Evolutionary conservation across 2,329 filamentous ascomycete genomes (phyloP).

Genomic region (Xylaria sp.): DNA sequence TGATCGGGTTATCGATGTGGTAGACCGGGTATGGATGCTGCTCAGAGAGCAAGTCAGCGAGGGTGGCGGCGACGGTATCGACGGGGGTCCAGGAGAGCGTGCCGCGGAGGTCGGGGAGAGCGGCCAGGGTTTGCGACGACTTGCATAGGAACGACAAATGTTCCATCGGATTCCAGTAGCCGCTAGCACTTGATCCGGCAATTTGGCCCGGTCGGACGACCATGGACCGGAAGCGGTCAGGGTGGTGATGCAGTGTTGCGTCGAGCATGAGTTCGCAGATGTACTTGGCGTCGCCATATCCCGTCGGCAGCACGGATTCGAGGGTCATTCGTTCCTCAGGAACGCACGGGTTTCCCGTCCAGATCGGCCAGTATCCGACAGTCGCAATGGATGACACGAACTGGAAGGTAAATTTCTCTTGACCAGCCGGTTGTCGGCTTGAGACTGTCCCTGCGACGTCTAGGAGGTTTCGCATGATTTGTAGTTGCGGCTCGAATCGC

Average conservation of each 20-base stretch:
- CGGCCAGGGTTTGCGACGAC: slow-evolving; percentile 51
- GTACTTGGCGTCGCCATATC: slow-evolving; percentile 58
- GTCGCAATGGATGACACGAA: slow-evolving; percentile 56
- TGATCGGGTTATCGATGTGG: slow-evolving; percentile 36
- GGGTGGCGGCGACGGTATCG: slow-evolving; percentile 15
- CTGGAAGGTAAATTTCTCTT: slow-evolving; percentile 50
- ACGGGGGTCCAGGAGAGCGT: slow-evolving; percentile 35
- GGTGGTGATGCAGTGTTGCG: slow-evolving; percentile 51
- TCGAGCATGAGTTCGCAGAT: slow-evolving; percentile 57
- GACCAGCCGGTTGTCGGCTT: slow-evolving; percentile 18
- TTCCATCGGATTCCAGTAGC: slow-evolving; percentile 58
- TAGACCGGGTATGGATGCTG: slow-evolving; percentile 12
- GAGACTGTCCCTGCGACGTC: slow-evolving; percentile 54
- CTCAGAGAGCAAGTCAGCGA: slow-evolving; percentile 20
- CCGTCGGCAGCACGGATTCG: slow-evolving; percentile 48
- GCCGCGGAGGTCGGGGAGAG: slow-evolving; percentile 36
- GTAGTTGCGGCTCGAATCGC: slow-evolving; percentile 56
- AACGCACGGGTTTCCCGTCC: slow-evolving; percentile 45
- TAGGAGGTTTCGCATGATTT: slow-evolving; percentile 58
- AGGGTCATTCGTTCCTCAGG: slow-evolving; percentile 49
- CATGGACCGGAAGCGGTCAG: slow-evolving; percentile 39
- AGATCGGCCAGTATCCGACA: slow-evolving; percentile 53
- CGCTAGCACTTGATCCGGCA: slow-evolving; percentile 52
- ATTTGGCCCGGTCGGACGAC: slow-evolving; percentile 58
- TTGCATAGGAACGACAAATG: slow-evolving; percentile 57